These are phyloP conservation scores for Ajuga reptans DNA, from an alignment of 305 asterid species.

Conservation along the genomic window DNA sequence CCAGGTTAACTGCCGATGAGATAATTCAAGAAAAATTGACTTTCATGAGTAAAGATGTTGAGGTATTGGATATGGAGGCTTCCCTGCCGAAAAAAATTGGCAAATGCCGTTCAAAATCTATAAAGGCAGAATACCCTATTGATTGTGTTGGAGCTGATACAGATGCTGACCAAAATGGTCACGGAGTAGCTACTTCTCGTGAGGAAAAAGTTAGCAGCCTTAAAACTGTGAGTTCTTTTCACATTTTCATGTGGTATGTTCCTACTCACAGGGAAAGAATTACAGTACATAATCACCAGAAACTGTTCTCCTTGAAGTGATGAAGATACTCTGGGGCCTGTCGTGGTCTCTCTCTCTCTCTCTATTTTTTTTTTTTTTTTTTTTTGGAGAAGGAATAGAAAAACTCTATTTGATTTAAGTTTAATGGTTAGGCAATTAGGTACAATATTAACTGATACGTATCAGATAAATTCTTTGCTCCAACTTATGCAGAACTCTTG, in stretches of 20 bases:
- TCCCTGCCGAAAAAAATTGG: conserved; percentile 56
- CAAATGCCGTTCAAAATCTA: conserved; percentile 52
- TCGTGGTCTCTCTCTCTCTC: too few species aligned
- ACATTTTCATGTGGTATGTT: conserved; percentile 1
- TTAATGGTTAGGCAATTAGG: neutral
- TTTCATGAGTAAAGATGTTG: conserved; percentile 51
- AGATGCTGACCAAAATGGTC: conserved; percentile 79
- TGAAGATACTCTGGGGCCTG: neutral
- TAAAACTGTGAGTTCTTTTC: conserved; percentile 62
- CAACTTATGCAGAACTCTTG: neutral
- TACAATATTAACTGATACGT: neutral
- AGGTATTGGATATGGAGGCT: conserved; percentile 57
- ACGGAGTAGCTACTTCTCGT: conserved; percentile 62
- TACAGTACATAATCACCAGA: neutral
- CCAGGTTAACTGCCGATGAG: conserved; percentile 40
- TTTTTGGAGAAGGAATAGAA: neutral
- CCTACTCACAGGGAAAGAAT: neutral
- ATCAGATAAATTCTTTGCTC: neutral
- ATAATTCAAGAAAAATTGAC: conserved; percentile 28
- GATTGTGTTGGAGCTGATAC: conserved; percentile 66
- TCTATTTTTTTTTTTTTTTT: too few species aligned
- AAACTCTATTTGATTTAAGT: neutral
- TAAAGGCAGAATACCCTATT: conserved; percentile 57
- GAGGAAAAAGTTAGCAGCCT: conserved; percentile 99
- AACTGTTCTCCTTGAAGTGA: conserved; percentile 2